Evolutionary conservation across 495 filamentous ascomycete species (phyloP).

Genomic region (Penicillium longicatenatum): DNA sequence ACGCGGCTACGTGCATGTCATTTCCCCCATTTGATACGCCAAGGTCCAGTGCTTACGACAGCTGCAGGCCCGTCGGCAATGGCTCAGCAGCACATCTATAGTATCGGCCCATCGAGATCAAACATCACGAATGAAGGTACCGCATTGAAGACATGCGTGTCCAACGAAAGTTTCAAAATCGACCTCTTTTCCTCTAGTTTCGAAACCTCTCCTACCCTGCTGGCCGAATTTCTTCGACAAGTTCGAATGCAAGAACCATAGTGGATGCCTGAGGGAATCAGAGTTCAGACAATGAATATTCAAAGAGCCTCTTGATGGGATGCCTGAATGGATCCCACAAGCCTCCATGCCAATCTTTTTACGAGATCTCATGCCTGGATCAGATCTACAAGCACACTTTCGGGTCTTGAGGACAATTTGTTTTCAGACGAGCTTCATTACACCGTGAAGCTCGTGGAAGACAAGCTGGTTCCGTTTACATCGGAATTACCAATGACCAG

Average conservation of each 20-base stretch:
- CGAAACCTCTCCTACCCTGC: not conserved
- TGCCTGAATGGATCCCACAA: not conserved
- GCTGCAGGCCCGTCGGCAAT: no score
- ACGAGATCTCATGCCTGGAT: not conserved
- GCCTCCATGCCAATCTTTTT: not conserved
- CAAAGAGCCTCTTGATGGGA: not conserved
- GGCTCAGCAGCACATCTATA: not conserved
- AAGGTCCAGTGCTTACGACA: no score
- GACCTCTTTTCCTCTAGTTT: not conserved
- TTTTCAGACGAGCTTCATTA: slow-evolving; percentile 2
- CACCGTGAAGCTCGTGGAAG: not conserved
- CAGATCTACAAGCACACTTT: not conserved
- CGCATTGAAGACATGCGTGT: not conserved
- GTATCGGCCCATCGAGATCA: not conserved
- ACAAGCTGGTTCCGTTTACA: not conserved
- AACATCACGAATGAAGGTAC: not conserved
- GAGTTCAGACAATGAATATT: not conserved
- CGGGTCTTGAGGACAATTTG: not conserved
- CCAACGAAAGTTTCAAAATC: not conserved
- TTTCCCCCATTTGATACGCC: no score
- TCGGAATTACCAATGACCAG: not conserved
- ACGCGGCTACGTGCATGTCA: no score
- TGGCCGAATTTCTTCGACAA: not conserved
- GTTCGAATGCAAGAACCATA: not conserved
- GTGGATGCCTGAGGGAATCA: not conserved